These are phyloP conservation scores for Epichloe typhina DNA, from an alignment of 2,329 filamentous ascomycete species.

Conservation along the genomic window DNA sequence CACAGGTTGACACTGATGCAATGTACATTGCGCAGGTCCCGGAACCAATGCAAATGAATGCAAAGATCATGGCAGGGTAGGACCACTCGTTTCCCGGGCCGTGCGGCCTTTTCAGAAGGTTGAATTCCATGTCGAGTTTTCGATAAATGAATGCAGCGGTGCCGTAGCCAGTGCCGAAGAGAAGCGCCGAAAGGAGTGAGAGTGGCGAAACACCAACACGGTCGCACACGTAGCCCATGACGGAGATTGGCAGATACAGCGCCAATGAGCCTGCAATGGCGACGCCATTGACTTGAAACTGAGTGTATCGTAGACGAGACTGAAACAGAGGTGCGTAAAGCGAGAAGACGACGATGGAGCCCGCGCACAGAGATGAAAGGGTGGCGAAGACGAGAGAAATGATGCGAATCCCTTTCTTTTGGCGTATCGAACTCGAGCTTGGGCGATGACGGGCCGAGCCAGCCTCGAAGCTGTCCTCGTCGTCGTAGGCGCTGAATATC, in stretches of 20 bases:
- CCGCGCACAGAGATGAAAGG: slow-evolving; percentile 59
- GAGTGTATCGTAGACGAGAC: slow-evolving; percentile 71
- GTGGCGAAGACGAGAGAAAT: slow-evolving; percentile 42
- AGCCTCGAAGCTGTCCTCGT: slow-evolving; percentile 7
- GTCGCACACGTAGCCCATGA: slow-evolving; percentile 87
- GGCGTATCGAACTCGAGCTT: slow-evolving; percentile 12
- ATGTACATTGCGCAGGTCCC: slow-evolving; percentile 86
- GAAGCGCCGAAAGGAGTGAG: slow-evolving; percentile 53
- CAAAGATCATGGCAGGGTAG: slow-evolving; percentile 70
- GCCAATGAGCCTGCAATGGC: slow-evolving; percentile 77
- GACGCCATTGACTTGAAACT: slow-evolving; percentile 83
- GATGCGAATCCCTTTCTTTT: slow-evolving; percentile 24
- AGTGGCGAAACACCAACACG: slow-evolving; percentile 69
- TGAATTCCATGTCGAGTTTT: slow-evolving; percentile 34
- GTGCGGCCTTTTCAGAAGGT: slow-evolving; percentile 19
- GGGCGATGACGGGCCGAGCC: slow-evolving; percentile 9
- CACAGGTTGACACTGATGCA: slow-evolving; percentile 81
- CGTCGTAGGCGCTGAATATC: slow-evolving; percentile 2
- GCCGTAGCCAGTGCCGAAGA: slow-evolving; percentile 74
- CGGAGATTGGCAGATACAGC: slow-evolving; percentile 82
- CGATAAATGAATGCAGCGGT: slow-evolving; percentile 69
- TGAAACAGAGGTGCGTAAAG: slow-evolving; percentile 89
- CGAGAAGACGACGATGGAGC: slow-evolving; percentile 85
- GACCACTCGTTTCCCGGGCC: slow-evolving; percentile 45
- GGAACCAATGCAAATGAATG: slow-evolving; percentile 71